Percentiles rank a stretch among this genome's conserved stretches.
Evolutionary conservation across 495 filamentous ascomycete species (phyloP).

Genomic region (Elaphomyces granulatus): DNA sequence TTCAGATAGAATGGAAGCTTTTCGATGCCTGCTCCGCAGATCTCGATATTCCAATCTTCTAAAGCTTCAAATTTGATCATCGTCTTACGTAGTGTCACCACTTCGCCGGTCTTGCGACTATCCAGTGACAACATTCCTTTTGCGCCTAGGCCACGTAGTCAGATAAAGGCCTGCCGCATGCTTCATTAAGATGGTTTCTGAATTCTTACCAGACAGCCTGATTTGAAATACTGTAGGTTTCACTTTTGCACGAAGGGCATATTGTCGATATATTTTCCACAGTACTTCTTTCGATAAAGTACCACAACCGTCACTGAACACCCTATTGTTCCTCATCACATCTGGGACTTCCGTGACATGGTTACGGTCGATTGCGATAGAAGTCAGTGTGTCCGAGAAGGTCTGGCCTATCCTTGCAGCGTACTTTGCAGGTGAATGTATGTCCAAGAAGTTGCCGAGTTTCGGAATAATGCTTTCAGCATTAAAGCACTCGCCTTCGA

Average conservation of each 20-base stretch:
- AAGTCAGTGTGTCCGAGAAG: conserved; percentile 56
- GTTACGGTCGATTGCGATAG: conserved; percentile 21
- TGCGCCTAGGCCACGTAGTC: conserved; percentile 25
- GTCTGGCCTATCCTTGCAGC: conserved; percentile 75
- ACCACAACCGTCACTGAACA: conserved; percentile 69
- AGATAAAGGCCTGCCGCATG: not conserved
- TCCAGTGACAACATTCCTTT: conserved; percentile 67
- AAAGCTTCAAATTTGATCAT: conserved; percentile 65
- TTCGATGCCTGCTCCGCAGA: conserved; percentile 51
- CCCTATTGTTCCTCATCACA: conserved; percentile 21
- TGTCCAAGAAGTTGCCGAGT: conserved; percentile 50
- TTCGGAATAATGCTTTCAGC: conserved; percentile 38
- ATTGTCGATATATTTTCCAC: conserved; percentile 5
- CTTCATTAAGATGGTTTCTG: not conserved
- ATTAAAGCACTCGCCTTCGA: conserved; percentile 25
- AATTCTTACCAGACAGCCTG: conserved; percentile 39
- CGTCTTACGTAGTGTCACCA: conserved; percentile 46
- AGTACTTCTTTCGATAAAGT: conserved; percentile 40
- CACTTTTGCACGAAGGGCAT: conserved; percentile 2
- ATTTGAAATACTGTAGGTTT: conserved; percentile 52
- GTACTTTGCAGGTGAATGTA: conserved; percentile 55
- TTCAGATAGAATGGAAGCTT: conserved; percentile 59
- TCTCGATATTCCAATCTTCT: conserved; percentile 45
- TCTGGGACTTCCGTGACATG: conserved; percentile 22
- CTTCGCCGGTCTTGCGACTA: conserved; percentile 33